Base-by-base conservation (phyloP, 352 stramenopile genomes). In the Phytopythium helicoides region DNA sequence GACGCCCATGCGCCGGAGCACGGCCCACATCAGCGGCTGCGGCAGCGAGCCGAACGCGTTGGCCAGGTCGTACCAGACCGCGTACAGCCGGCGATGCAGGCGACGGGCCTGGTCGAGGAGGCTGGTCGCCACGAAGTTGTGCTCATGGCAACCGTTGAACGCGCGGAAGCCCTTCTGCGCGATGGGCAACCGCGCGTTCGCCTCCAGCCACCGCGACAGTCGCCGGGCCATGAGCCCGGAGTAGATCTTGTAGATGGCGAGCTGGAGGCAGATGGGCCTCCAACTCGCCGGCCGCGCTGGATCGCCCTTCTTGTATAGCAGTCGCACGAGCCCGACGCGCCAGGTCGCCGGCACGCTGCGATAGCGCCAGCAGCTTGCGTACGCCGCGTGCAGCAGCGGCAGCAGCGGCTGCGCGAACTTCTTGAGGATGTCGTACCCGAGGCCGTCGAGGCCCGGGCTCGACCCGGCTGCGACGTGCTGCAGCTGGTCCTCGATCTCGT, bases 241-340 rank as follows among this genome's bases (percentile, higher is more conserved):
- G 49, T 67, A 73, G 7, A 71, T 7, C 54, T 77, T 77, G 68
- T 68, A 78, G 11, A 72, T 45, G 4, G 53, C 48, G 19, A 49
- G 52, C 47, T 78, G 68, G 3, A 78, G 38, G 23, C 57, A 71
- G 48, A 73, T 73, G 11, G 62, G 57, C 12, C 66, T 26, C 53
- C 64, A 68, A 47, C 71, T 72, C 0, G 18, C 8, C 21, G 52
- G 37, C 34, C 61, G 23, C 12, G 25, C 7, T 0, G 22, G 23
- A 6, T 41, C 11, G 3, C 60, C 64, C 23, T 71, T 68, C 56
- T 76, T 76, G 52, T 61, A 22, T 3, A 71, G 16, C 0, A 76
- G 40, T 8, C 46, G 35, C 3, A 66, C 51, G 0, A 51, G 12
- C 1, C 59, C 57, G 0, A 72, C 19, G 47, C 67, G 66, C 56